Evolutionary conservation across 2,329 filamentous ascomycete genomes (phyloP).

Genomic region (Alternaria arborescens): DNA sequence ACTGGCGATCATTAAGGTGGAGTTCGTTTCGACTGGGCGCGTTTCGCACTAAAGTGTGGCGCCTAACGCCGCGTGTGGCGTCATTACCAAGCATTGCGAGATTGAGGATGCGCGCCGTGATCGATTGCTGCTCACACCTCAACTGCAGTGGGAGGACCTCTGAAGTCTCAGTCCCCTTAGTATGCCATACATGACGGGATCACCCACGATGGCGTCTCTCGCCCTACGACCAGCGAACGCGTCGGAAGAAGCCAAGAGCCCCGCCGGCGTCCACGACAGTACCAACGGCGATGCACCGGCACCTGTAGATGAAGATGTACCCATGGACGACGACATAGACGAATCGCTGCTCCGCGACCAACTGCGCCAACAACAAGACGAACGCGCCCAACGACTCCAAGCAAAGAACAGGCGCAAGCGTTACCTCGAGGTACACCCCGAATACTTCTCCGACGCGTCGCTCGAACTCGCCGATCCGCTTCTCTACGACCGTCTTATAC

Average conservation of each 20-base stretch:
- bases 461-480: conserved; percentile 76
- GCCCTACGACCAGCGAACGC: conserved; percentile 32
- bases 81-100: conserved; percentile 4
- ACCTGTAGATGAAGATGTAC: conserved; percentile 19
- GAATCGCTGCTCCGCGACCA: conserved; percentile 21
- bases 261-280: conserved; percentile 7
- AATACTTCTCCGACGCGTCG: conserved; percentile 70
- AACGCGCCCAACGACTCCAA: conserved; percentile 54
- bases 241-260: conserved; percentile 14
- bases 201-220: conserved; percentile 36
- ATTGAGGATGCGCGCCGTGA: conserved; percentile 1
- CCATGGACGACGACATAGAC: conserved; percentile 26
- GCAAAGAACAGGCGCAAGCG: conserved; percentile 80
- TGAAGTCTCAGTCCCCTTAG: not conserved
- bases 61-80: conserved; percentile 16
- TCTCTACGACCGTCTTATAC: conserved; percentile 81
- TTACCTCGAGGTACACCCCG: conserved; percentile 75
- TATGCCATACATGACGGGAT: conserved; percentile 40
- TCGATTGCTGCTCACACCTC: not conserved
- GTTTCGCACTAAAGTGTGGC: conserved; percentile 33
- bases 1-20: conserved; percentile 39
- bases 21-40: conserved; percentile 32
- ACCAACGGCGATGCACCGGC: conserved; percentile 4
- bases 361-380: conserved; percentile 26
- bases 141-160: not conserved